These are phyloP conservation scores for Aspergillus quadricinctus DNA, from an alignment of 2,329 filamentous ascomycete species.

Conservation along the genomic window DNA sequence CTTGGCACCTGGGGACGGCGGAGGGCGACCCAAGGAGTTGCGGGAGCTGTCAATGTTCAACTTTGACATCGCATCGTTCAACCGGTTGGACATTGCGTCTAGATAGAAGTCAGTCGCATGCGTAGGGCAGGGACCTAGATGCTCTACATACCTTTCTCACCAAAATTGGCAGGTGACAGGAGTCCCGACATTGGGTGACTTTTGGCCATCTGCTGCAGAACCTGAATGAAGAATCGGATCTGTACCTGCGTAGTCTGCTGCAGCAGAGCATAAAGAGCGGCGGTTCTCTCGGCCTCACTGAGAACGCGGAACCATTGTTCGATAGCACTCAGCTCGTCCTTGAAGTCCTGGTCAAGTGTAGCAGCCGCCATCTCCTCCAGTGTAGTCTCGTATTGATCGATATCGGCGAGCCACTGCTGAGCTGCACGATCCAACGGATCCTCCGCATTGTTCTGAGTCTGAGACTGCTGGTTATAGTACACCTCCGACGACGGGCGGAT, in stretches of 20 bases:
- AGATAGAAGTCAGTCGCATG: constrained; percentile 13
- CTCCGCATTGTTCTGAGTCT: constrained; percentile 65
- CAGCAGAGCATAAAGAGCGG: constrained; percentile 87
- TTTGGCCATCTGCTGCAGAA: constrained; percentile 98
- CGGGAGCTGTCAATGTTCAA: constrained; percentile 81
- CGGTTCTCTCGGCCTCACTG: constrained; percentile 93
- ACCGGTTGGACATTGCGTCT: constrained; percentile 96
- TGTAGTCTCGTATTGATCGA: constrained; percentile 98
- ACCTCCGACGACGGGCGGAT: constrained; percentile 95
- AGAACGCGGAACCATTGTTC: constrained; percentile 99
- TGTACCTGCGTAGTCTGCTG: constrained; percentile 99
- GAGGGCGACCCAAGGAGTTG: constrained; percentile 78
- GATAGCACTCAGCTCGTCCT: constrained; percentile 96
- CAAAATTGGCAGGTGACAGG: constrained; percentile 86
- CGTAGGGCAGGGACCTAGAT: background rate
- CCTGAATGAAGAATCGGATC: constrained; percentile 98
- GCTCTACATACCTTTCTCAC: constrained; percentile 70
- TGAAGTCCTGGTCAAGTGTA: constrained; percentile 98
- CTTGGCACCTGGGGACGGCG: constrained; percentile 73
- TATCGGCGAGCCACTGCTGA: constrained; percentile 98
- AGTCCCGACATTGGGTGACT: constrained; percentile 96
- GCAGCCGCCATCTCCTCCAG: constrained; percentile 98
- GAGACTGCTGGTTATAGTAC: constrained; percentile 72
- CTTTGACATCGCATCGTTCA: constrained; percentile 96
- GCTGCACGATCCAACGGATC: constrained; percentile 90